These are phyloP conservation scores for Urochloa ruziziensis DNA, from an alignment of 176 grass and related monocot genomes.

Conservation along the genomic window DNA sequence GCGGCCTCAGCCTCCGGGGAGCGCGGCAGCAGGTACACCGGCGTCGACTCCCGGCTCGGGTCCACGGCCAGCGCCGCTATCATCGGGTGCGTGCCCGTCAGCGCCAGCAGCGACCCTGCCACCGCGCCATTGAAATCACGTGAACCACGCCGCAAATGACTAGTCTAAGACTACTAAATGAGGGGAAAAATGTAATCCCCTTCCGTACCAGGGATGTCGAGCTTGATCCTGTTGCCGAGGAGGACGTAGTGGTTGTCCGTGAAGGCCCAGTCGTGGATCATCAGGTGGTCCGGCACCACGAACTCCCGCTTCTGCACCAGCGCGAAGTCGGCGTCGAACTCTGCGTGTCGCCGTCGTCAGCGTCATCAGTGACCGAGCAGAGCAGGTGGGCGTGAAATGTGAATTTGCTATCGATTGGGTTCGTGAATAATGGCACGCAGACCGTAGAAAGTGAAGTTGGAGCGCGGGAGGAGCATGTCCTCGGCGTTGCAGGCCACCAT, in stretches of 20 bases:
- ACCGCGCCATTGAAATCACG: background rate
- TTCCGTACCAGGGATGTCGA: slow-evolving; percentile 69
- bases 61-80: slow-evolving; percentile 73
- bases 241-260: slow-evolving; percentile 80
- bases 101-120: slow-evolving; percentile 70
- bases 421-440: background rate
- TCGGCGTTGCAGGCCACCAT: slow-evolving; percentile 90
- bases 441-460: slow-evolving; percentile 94
- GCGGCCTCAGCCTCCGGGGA: slow-evolving; percentile 24
- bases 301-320: slow-evolving; percentile 77
- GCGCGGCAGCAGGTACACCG: slow-evolving; percentile 85
- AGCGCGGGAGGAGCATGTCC: slow-evolving; percentile 89
- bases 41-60: slow-evolving; percentile 56
- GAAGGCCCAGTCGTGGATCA: slow-evolving; percentile 99
- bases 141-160: background rate
- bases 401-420: too few species aligned
- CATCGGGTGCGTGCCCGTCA: slow-evolving; percentile 83
- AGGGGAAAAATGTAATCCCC: background rate
- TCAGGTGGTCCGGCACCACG: slow-evolving; percentile 72
- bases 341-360: slow-evolving; percentile 23
- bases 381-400: background rate
- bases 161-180: too few species aligned
- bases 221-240: slow-evolving; percentile 84
- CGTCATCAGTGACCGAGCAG: background rate
- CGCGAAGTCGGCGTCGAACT: slow-evolving; percentile 66